Evolutionary conservation across 257 asterid genomes (phyloP).

Genomic region (Oldenlandia corymbosa): DNA sequence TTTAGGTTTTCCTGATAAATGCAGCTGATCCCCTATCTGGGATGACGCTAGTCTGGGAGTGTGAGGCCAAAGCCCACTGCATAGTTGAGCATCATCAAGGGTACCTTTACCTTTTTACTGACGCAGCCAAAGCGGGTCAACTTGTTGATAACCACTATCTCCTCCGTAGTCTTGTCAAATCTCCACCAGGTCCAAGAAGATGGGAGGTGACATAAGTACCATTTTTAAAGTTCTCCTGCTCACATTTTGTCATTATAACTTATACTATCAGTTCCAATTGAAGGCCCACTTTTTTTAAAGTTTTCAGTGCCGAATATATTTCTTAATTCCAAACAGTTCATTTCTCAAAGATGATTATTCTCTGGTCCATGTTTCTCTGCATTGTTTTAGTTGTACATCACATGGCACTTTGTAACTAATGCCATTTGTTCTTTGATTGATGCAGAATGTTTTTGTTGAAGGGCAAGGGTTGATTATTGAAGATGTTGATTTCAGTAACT

Average conservation of each 20-base stretch:
- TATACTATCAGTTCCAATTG: background rate
- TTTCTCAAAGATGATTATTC: background rate
- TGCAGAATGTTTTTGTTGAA: conserved; percentile 64
- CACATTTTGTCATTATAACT: too few species aligned
- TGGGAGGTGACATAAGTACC: conserved; percentile 94
- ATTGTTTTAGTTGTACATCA: background rate
- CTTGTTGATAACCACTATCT: conserved; percentile 75
- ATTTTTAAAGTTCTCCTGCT: too few species aligned
- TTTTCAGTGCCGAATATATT: background rate
- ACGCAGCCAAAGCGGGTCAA: conserved; percentile 57
- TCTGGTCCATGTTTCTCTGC: background rate
- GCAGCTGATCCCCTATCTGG: conserved; percentile 91
- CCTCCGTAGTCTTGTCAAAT: conserved; percentile 47
- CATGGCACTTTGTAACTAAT: background rate
- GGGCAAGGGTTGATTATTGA: conserved; percentile 54
- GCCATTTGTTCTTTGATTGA: conserved; percentile 10
- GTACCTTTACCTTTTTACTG: conserved; percentile 79
- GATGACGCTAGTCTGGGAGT: conserved; percentile 74
- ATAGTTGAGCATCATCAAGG: conserved; percentile 94
- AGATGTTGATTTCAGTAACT: conserved; percentile 77
- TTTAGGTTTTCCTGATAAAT: conserved; percentile 82
- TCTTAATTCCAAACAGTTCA: background rate
- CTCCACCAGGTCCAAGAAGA: conserved; percentile 36
- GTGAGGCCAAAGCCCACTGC: conserved; percentile 69
- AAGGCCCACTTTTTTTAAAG: background rate